Percentiles rank a stretch among this genome's conserved stretches.
Conservation (phyloP, 2,329 filamentous ascomycete genomes). For the Diplocarpon rosae region DNA sequence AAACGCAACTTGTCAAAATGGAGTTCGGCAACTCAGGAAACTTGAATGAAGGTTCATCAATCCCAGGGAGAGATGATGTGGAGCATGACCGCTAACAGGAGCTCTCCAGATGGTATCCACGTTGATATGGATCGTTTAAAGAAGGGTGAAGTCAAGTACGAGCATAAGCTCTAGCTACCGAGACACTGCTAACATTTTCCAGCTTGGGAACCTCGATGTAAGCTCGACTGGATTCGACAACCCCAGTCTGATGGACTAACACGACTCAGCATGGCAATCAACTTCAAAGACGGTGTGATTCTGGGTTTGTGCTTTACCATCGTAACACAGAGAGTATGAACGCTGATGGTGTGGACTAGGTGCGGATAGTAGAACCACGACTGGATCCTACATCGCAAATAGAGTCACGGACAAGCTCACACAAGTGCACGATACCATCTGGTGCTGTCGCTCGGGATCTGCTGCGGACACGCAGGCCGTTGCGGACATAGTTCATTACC, state of each 20-base stretch:
- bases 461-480: conserved; percentile 97
- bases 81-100: conserved; percentile 21
- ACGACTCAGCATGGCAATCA: conserved; percentile 79
- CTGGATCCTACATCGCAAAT: conserved; percentile 96
- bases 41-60: conserved; percentile 48
- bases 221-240: conserved; percentile 28
- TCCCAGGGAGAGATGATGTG: conserved; percentile 9
- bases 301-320: conserved; percentile 45
- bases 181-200: conserved; percentile 14
- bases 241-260: conserved; percentile 17
- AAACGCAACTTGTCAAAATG: conserved; percentile 40
- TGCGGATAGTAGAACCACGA: conserved; percentile 94
- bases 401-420: conserved; percentile 99
- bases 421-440: conserved; percentile 96
- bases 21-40: conserved; percentile 52
- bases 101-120: conserved; percentile 81
- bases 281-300: conserved; percentile 97
- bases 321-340: background rate
- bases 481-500: conserved; percentile 94
- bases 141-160: conserved; percentile 97
- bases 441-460: conserved; percentile 97
- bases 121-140: conserved; percentile 98
- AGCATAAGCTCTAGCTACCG: conserved; percentile 14
- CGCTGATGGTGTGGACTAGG: conserved; percentile 35
- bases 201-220: conserved; percentile 97